Evolutionary conservation across 768 basidiomycete genomes (phyloP), one percentile per base, ranked within the genome.

Genomic region (Serendipita vermifera): DNA sequence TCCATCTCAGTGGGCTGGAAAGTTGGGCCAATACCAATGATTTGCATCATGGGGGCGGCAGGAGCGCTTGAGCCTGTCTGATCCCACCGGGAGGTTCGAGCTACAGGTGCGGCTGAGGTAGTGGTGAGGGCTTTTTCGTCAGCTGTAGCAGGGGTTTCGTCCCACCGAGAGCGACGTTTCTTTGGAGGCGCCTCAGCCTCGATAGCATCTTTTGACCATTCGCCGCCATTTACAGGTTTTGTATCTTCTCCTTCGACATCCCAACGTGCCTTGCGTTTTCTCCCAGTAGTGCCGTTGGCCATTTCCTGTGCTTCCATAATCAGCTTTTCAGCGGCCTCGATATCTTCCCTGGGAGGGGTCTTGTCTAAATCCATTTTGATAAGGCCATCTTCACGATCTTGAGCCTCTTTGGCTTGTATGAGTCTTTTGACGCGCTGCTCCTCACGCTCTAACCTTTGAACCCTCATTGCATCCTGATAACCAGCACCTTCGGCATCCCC

Each of bases 1-100:
- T 98, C 91, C 62, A 91, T 89, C 59, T 91, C 87, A 11, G 62
- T 62, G n/a, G 46, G 46, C 72, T 87, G 76, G 61, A 86, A 77
- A 55, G 77, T 75, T 2, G 86, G 87, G 0, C 85, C 82, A 61
- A 88, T 88, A 87, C 89, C 89, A 66, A 89, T 87, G 48, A 89
- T 89, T 38, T 80, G 82, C 1, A 77, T 75, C 77, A 85, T 84
- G 1, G 64, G 63, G 1, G 56, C 56, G 53, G 77, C 76, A 4
- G 96, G 92, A 51, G 22, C 29, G n/a, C n/a, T n/a, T n/a, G n/a
- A n/a, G n/a, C n/a, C n/a, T 15, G 90, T 87, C 70, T 96, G 91
- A 68, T 99, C 96, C 96, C 94, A 99, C 53, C 93, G 81, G 27
- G 93, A 97, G 51, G 85, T 83, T 67, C 92, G 93, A 27, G 87